Evolutionary conservation across 169 alveolate species (phyloP), one percentile per base, ranked within the genome.

Genomic region (Eimeria acervulina): DNA sequence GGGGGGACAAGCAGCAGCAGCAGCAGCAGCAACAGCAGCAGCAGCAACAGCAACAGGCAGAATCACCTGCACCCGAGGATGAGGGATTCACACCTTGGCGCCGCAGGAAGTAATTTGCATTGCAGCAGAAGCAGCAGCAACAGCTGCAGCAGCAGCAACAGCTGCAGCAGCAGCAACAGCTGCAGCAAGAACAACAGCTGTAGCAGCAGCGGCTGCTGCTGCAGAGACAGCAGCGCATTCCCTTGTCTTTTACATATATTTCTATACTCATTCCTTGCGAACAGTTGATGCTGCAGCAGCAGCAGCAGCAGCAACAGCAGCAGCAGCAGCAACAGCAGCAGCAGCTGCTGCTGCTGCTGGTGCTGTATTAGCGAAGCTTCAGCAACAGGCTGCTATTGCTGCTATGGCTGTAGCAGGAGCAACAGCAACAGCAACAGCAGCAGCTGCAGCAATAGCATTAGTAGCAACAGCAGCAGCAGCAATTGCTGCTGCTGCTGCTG

Each of bases 291-390:
- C 66, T 13, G 66, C 66, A 52, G 66, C 66, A 52, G 66, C 66
- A n/a, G 80, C 85, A 31, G 85, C 85, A 74, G 85, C 85, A 74
- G 51, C 51, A 74, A 52, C 51, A 31, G 85, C 51, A 17, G 78
- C 78, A 66, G 78, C 78, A 66, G 78, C 78, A 66, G n/a, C 78
- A 13, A 21, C 78, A 66, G 66, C 66, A 52, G 66, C 10, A 52
- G 19, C 66, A 52, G 66, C 66, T 52, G 26, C 66, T 52, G 66
- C 66, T 52, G 66, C 66, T 52, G 66, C 66, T 52, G n/a, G n/a
- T n/a, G n/a, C n/a, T n/a, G n/a, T n/a, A n/a, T n/a, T n/a, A n/a
- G n/a, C n/a, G n/a, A n/a, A n/a, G n/a, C n/a, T n/a, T n/a, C n/a
- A n/a, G n/a, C n/a, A n/a, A n/a, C n/a, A n/a, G n/a, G n/a, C n/a